A percentile compares a stretch with the other conserved stretches of the same genome.
Evolutionary conservation across 345 rosid species (phyloP).

Genomic region (Populus ilicifolia): DNA sequence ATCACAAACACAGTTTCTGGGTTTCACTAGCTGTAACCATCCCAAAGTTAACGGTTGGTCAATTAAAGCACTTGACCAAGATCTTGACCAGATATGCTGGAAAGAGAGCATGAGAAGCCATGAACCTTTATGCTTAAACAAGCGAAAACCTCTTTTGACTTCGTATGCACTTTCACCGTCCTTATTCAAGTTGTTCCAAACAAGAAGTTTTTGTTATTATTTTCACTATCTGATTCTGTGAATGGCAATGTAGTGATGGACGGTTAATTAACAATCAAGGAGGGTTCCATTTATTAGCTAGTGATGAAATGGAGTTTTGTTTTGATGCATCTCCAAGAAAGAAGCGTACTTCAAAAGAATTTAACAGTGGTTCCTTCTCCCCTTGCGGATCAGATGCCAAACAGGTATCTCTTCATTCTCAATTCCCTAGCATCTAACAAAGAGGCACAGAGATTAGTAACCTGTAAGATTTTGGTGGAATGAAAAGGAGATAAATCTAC

Average conservation of each 20-base stretch:
- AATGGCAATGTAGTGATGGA: conserved; percentile 47
- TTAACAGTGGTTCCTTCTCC: conserved; percentile 52
- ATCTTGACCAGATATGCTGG: conserved; percentile 67
- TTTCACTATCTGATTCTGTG: neutral
- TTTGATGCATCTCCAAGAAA: conserved; percentile 63
- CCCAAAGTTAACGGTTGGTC: conserved; percentile 59
- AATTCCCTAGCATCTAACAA: neutral
- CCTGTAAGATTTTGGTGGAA: neutral
- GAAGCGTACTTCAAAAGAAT: conserved; percentile 64
- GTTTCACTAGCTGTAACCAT: conserved; percentile 69
- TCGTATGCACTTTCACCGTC: conserved; percentile 34
- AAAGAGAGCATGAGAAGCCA: conserved; percentile 29
- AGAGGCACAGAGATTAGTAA: neutral
- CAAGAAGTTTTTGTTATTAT: too few species aligned
- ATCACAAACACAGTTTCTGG: conserved; percentile 36
- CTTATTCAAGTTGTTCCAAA: conserved; percentile 4
- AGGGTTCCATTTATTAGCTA: conserved; percentile 49
- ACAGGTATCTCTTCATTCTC: conserved; percentile 48
- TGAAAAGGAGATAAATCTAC: neutral
- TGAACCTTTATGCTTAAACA: conserved; percentile 64
- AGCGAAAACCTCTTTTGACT: conserved; percentile 45
- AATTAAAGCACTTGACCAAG: conserved; percentile 37
- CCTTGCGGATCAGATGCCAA: conserved; percentile 65
- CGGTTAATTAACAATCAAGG: conserved; percentile 37
- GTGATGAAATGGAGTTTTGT: conserved; percentile 54